phyloP scores from a whole-genome alignment of 1,284 basidiomycete species.

The Omphalotus olearius region DNA sequence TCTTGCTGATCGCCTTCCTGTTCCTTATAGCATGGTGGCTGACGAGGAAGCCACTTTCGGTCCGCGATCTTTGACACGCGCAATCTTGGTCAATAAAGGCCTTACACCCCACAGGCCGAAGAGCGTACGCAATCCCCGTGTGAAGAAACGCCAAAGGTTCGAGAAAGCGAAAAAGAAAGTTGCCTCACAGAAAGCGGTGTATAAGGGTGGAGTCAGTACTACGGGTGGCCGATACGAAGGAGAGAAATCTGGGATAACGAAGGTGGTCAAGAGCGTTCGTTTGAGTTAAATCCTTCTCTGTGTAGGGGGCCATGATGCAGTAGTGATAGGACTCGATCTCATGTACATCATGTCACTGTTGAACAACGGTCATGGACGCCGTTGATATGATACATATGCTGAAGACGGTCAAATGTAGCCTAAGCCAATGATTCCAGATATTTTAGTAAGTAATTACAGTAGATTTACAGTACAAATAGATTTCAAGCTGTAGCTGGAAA shows the following conservation, averaged over 20 bases:
- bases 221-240: constrained; percentile 60
- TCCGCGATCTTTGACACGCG: constrained; percentile 82
- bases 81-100: constrained; percentile 90
- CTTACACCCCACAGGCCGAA: constrained; percentile 87
- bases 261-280: constrained; percentile 81
- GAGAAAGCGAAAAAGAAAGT: constrained; percentile 93
- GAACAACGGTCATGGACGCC: too few relatives aligned
- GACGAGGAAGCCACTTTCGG: constrained; percentile 51
- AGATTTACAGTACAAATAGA: too few relatives aligned
- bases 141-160: constrained; percentile 91
- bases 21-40: constrained; percentile 41
- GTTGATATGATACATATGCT: too few relatives aligned
- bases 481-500: too few relatives aligned
- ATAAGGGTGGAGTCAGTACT: constrained; percentile 76
- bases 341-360: too few relatives aligned
- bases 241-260: constrained; percentile 80
- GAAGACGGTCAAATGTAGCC: too few relatives aligned
- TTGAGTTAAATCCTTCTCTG: constrained; percentile 28
- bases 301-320: too few relatives aligned
- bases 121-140: constrained; percentile 87
- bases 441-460: too few relatives aligned
- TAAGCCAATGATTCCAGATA: too few relatives aligned
- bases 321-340: too few relatives aligned
- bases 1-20: constrained; percentile 3
- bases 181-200: constrained; percentile 82